Evolutionary conservation across 345 rosid genomes (phyloP).

Genomic region (Jatropha curcas): DNA sequence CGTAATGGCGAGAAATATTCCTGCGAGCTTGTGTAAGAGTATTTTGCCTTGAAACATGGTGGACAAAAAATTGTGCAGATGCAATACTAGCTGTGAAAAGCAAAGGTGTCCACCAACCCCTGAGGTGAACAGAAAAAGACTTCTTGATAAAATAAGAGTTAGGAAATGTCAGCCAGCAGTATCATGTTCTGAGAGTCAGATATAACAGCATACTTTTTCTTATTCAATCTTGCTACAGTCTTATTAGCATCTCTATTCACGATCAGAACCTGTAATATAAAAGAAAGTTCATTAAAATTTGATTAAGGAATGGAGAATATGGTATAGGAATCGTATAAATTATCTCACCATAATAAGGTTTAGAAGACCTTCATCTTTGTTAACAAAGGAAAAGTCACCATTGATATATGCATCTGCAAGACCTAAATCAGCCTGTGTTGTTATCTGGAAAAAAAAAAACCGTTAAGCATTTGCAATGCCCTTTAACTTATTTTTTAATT

Average conservation of each 20-base stretch:
- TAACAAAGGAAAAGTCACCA: slow-evolving; percentile 75
- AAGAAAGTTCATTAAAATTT: background rate
- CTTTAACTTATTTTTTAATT: background rate
- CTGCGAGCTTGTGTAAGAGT: slow-evolving; percentile 90
- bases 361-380: slow-evolving; percentile 74
- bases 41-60: slow-evolving; percentile 73
- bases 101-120: slow-evolving; percentile 99
- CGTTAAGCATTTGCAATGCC: background rate
- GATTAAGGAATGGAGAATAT: background rate
- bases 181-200: background rate
- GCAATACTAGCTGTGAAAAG: slow-evolving; percentile 69
- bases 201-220: slow-evolving; percentile 53
- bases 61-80: slow-evolving; percentile 73
- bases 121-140: slow-evolving; percentile 16
- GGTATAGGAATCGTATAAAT: background rate
- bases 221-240: slow-evolving; percentile 41
- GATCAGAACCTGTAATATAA: slow-evolving; percentile 60
- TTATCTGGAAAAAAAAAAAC: slow-evolving; percentile 59
- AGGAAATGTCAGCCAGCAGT: background rate
- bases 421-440: slow-evolving; percentile 93
- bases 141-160: background rate
- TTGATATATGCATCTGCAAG: slow-evolving; percentile 84
- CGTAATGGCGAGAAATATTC: slow-evolving; percentile 86
- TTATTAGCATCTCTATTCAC: slow-evolving; percentile 58
- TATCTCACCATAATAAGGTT: slow-evolving; percentile 64